Evolutionary conservation across 148 eudicot genomes (phyloP).

Genomic region (Dysphania ambrosioides): DNA sequence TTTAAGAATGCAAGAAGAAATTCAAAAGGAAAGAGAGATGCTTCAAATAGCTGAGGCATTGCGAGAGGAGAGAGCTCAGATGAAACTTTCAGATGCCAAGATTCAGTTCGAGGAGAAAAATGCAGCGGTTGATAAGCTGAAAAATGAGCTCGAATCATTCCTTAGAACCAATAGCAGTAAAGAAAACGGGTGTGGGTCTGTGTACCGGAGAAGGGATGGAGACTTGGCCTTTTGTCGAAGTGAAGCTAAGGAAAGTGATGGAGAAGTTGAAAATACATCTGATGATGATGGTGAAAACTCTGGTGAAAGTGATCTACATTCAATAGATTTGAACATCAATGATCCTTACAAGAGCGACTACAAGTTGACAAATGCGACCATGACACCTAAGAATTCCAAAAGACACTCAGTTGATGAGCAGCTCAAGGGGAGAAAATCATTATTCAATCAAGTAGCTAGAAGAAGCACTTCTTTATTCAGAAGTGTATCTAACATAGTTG

Average conservation of each 20-base stretch:
- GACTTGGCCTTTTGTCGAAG: constrained; percentile 35
- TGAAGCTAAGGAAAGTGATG: constrained; percentile 40
- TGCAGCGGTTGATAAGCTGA: constrained; percentile 52
- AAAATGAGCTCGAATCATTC: constrained; percentile 55
- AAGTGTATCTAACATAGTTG: constrained; percentile 58
- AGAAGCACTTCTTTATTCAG: constrained; percentile 51
- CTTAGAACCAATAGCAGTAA: constrained; percentile 39
- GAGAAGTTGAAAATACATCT: constrained; percentile 49
- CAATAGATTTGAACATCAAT: constrained; percentile 50
- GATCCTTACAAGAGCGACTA: constrained; percentile 33
- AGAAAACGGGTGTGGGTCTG: constrained; percentile 34
- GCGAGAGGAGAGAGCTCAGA: constrained; percentile 55
- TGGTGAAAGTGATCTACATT: constrained; percentile 66
- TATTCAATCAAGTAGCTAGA: constrained; percentile 45
- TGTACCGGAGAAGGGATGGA: constrained; percentile 30
- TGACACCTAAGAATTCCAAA: constrained; percentile 27
- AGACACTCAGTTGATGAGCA: constrained; percentile 36
- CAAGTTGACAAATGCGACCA: constrained; percentile 30
- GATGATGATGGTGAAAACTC: constrained; percentile 52
- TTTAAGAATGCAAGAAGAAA: constrained; percentile 41
- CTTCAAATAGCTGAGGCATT: constrained; percentile 52
- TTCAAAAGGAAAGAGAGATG: constrained; percentile 53
- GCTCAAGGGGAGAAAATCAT: constrained; percentile 42
- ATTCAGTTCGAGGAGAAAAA: constrained; percentile 65
- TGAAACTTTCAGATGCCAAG: constrained; percentile 54